A percentile compares a stretch with the other conserved stretches of the same genome.
These are phyloP conservation scores for Coix lacrymajobi DNA, from an alignment of 176 grass and related monocot species.

Conservation along the genomic window DNA sequence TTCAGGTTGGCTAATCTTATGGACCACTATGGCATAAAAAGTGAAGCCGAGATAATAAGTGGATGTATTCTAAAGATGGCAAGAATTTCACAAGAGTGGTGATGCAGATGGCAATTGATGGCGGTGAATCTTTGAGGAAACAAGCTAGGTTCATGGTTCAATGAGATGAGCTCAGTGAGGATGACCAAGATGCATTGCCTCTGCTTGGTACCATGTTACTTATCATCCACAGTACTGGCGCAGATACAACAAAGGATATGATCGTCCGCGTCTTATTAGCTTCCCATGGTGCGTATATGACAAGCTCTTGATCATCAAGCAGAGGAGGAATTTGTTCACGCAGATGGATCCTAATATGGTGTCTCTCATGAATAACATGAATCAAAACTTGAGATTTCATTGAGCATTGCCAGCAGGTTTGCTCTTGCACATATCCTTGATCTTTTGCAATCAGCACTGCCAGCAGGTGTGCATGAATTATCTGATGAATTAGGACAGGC, in stretches of 20 bases:
- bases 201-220: slow-evolving; percentile 87
- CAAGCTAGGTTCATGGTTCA: slow-evolving; percentile 81
- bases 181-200: slow-evolving; percentile 58
- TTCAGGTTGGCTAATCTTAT: slow-evolving; percentile 86
- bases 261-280: slow-evolving; percentile 68
- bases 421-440: background rate
- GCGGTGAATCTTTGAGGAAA: slow-evolving; percentile 72
- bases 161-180: slow-evolving; percentile 24
- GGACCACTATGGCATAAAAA: slow-evolving; percentile 91
- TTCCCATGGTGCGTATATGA: slow-evolving; percentile 90
- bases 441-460: slow-evolving; percentile 19
- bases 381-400: background rate
- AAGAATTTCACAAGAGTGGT: slow-evolving; percentile 69
- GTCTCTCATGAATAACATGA: slow-evolving; percentile 30
- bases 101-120: slow-evolving; percentile 71
- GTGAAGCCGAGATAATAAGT: slow-evolving; percentile 81
- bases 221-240: slow-evolving; percentile 68
- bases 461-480: slow-evolving; percentile 15
- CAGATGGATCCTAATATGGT: slow-evolving; percentile 26
- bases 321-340: slow-evolving; percentile 33
- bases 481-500: background rate
- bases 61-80: slow-evolving; percentile 84
- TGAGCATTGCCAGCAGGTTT: slow-evolving; percentile 10
- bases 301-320: slow-evolving; percentile 58
- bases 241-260: slow-evolving; percentile 49